A percentile compares a stretch with the other conserved stretches of the same genome.
Evolutionary conservation across 2,329 filamentous ascomycete genomes (phyloP).

Genomic region (Diaporthe sp.): DNA sequence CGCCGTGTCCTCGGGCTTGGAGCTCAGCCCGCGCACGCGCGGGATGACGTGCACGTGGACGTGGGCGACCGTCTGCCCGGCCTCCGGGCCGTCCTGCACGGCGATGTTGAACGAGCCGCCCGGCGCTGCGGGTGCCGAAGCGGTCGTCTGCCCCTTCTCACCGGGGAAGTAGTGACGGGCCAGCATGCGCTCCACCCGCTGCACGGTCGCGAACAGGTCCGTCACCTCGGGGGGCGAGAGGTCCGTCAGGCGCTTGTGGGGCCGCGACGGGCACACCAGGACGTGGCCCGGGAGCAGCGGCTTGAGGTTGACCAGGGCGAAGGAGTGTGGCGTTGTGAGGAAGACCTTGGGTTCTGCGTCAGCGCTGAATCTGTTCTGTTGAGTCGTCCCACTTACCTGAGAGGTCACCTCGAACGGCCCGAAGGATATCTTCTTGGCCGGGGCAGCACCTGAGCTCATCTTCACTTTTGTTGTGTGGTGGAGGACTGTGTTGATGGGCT

Average conservation of each 20-base stretch:
- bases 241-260: conserved; percentile 81
- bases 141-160: too few species aligned
- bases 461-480: conserved; percentile 29
- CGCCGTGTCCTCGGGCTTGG: conserved; percentile 51
- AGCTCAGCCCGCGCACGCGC: conserved; percentile 69
- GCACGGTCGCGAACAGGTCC: conserved; percentile 90
- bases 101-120: conserved; percentile 87
- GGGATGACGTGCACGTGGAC: conserved; percentile 95
- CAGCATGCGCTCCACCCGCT: conserved; percentile 84
- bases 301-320: conserved; percentile 95
- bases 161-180: conserved; percentile 66
- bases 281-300: conserved; percentile 94
- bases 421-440: conserved; percentile 68
- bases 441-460: conserved; percentile 36
- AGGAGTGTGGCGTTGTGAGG: conserved; percentile 82
- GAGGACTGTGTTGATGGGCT: not conserved
- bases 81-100: conserved; percentile 91
- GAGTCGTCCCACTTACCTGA: conserved; percentile 65
- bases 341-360: conserved; percentile 76
- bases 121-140: too few species aligned
- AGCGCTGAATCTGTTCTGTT: not conserved
- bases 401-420: conserved; percentile 82
- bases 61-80: conserved; percentile 94
- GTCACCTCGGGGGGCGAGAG: conserved; percentile 77
- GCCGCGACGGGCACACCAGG: conserved; percentile 82